These are phyloP conservation scores for Candida silvicultrix DNA, from an alignment of 805 yeast genomes.

Conservation along the genomic window DNA sequence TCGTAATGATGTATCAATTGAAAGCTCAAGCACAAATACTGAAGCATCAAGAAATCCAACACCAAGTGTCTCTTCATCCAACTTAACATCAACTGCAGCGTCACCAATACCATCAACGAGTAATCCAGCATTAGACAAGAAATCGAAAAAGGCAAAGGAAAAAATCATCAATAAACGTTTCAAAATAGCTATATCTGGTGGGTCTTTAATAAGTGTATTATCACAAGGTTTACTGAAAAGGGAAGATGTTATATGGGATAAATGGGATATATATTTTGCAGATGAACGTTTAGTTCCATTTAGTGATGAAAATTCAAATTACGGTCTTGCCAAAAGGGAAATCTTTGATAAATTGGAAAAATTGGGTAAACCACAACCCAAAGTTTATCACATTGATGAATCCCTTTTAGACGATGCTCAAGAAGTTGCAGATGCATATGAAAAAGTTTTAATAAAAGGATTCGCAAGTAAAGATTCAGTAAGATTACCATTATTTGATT, in stretches of 20 bases:
- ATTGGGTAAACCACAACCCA: slow-evolving; percentile 43
- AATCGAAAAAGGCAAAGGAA: slow-evolving; percentile 39
- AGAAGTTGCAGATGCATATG: slow-evolving; percentile 93
- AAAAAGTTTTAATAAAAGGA: slow-evolving; percentile 75
- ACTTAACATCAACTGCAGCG: slow-evolving; percentile 2
- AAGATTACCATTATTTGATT: slow-evolving; percentile 89
- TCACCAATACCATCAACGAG: slow-evolving; percentile 9
- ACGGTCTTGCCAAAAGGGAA: slow-evolving; percentile 80
- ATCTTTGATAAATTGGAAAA: slow-evolving; percentile 60
- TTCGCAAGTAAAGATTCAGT: slow-evolving; percentile 97
- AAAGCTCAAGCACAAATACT: not conserved
- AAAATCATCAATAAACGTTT: slow-evolving; percentile 55
- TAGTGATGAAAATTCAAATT: slow-evolving; percentile 75
- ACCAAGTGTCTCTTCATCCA: slow-evolving; percentile 7
- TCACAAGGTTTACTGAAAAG: slow-evolving; percentile 79
- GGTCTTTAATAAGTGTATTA: slow-evolving; percentile 81
- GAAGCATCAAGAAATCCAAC: slow-evolving; percentile 3
- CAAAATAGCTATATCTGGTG: slow-evolving; percentile 89
- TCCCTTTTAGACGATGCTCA: slow-evolving; percentile 69
- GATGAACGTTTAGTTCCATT: slow-evolving; percentile 94
- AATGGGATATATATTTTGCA: slow-evolving; percentile 95
- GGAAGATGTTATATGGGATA: slow-evolving; percentile 78
- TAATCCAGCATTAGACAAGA: slow-evolving; percentile 7
- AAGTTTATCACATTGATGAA: slow-evolving; percentile 80
- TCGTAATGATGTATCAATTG: slow-evolving; percentile 5